Conservation (phyloP, 805 yeast genomes). For the Schwanniomyces yamadae region DNA sequence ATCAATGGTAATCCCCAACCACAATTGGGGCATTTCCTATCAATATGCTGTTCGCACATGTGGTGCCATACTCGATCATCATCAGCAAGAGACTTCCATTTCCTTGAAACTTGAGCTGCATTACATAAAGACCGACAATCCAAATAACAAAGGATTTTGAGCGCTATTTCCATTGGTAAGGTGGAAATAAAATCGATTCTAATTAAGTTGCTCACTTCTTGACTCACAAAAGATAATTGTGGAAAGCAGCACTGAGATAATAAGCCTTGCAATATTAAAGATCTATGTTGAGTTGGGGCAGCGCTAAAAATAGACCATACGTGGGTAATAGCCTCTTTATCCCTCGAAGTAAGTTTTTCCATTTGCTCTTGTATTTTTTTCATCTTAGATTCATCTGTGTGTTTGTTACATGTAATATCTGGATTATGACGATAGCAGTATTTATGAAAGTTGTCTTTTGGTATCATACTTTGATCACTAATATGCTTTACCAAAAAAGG, state of each 20-base stretch:
- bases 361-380: conserved; percentile 57
- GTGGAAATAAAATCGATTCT: conserved; percentile 86
- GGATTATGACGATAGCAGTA: conserved; percentile 96
- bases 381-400: conserved; percentile 64
- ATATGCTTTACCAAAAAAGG: conserved; percentile 43
- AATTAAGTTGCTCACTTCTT: conserved; percentile 74
- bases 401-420: conserved; percentile 69
- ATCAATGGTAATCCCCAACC: conserved; percentile 98
- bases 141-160: conserved; percentile 81
- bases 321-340: conserved; percentile 73
- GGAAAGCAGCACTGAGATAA: conserved; percentile 93
- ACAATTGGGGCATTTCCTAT: conserved; percentile 94
- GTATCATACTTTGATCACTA: conserved; percentile 41
- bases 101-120: conserved; percentile 88
- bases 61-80: conserved; percentile 98
- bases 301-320: conserved; percentile 84
- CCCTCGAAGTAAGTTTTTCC: conserved; percentile 62
- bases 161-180: conserved; percentile 80
- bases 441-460: conserved; percentile 55
- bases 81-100: conserved; percentile 89
- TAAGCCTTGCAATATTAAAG: conserved; percentile 77
- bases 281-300: conserved; percentile 68
- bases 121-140: conserved; percentile 92
- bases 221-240: conserved; percentile 80
- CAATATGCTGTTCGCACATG: conserved; percentile 98